Base-by-base conservation (phyloP, 345 rosid species). In the Populus pruinosa region DNA sequence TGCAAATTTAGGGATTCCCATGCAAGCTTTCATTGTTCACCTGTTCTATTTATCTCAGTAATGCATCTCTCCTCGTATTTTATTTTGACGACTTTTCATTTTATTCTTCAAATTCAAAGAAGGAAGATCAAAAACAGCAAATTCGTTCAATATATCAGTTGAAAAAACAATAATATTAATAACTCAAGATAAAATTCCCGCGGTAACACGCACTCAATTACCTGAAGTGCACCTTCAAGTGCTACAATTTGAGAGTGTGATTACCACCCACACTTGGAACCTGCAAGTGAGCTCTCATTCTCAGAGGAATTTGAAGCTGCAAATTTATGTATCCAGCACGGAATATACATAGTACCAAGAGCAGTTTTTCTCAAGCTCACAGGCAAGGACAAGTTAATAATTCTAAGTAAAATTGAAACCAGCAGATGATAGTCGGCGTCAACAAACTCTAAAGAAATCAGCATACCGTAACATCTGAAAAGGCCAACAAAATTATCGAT, bases 401-500 rank as follows among this genome's bases (percentile, higher is more conserved):
- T n/a, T 53, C 8, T 25, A 76, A 18, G 13, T 20, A 76, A 50
- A 55, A 31, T 0, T n/a, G 12, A 61, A 62, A 33, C n/a, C 7
- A 70, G 9, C 1, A 1, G 9, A 35, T 11, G 21, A 20, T 8
- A 5, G 49, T 12, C 35, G 25, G 53, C 10, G 5, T 27, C 59
- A 17, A 53, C 36, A 1, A 23, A 25, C 3, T 31, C 69, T 14
- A 53, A 62, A 20, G 68, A 25, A 8, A 8, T n/a, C 36, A 17
- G 27, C 91, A 36, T 86, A 96, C 98, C 84, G 87, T 88, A 73
- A 92, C 89, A 88, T 96, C 97, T 71, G 97, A 33, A 83, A 80
- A 96, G 91, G 67, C 98, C 98, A 61, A 91, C 93, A 76, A 85
- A 84, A 67, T 73, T 90, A 80, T 96, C 98, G 31, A 90, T 96